Conservation (phyloP, 805 yeast genomes). For the Cyberlindnera bimundalis region DNA sequence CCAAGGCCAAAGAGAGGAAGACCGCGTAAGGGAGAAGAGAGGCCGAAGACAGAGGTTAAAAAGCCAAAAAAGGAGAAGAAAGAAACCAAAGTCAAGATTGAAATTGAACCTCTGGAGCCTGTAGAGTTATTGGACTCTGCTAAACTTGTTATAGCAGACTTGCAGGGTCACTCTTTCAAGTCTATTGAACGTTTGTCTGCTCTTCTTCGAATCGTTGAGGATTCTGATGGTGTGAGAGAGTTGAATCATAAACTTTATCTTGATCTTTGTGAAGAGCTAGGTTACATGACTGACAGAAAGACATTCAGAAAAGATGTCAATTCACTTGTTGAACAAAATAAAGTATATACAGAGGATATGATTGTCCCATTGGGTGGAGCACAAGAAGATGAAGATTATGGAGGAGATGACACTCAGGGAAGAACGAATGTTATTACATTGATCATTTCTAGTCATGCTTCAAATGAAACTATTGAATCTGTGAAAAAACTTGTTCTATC, state of each 20-base stretch:
- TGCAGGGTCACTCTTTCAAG: constrained; percentile 40
- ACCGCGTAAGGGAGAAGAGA: constrained; percentile 25
- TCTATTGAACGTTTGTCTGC: constrained; percentile 42
- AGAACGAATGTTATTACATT: constrained; percentile 14
- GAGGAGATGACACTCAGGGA: neutral
- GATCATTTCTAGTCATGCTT: constrained; percentile 26
- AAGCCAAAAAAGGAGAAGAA: constrained; percentile 12
- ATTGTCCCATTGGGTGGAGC: constrained; percentile 20
- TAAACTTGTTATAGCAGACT: constrained; percentile 28
- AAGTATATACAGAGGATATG: constrained; percentile 24
- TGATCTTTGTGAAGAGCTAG: constrained; percentile 38
- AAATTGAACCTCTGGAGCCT: neutral
- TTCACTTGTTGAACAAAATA: constrained; percentile 32
- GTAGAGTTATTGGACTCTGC: constrained; percentile 6
- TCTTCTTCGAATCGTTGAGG: constrained; percentile 39
- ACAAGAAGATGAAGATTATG: constrained; percentile 2
- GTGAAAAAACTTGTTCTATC: constrained; percentile 1
- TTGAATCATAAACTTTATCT: constrained; percentile 11
- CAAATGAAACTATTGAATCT: constrained; percentile 4
- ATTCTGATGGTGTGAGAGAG: constrained; percentile 43
- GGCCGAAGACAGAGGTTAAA: constrained; percentile 11
- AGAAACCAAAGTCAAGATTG: neutral
- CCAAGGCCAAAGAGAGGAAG: constrained; percentile 25
- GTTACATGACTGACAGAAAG: constrained; percentile 48
- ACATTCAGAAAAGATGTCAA: constrained; percentile 47